Evolutionary conservation across 2,329 filamentous ascomycete genomes (phyloP).

Genomic region (Aspergillus terreus): DNA sequence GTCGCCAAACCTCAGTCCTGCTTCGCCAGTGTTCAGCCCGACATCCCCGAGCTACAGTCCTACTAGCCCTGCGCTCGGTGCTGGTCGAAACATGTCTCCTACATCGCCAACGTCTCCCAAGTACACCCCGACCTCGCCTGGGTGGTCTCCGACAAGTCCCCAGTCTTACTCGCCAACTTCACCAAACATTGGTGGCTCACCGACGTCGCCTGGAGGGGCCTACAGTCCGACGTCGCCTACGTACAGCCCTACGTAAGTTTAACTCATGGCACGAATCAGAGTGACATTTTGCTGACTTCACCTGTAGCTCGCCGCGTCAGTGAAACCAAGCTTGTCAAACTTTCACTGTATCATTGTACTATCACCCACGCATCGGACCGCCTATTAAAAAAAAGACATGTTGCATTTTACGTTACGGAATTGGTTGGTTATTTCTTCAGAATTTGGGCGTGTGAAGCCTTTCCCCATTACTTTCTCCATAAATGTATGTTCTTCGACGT

Average conservation of each 20-base stretch:
- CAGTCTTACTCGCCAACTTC: constrained; percentile 50
- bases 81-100: constrained; percentile 39
- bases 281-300: constrained; percentile 11
- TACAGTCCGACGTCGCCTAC: constrained; percentile 44
- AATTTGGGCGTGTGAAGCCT: constrained; percentile 28
- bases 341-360: constrained; percentile 35
- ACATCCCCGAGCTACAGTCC: constrained; percentile 59
- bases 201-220: constrained; percentile 39
- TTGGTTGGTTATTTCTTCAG: constrained; percentile 37
- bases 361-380: constrained; percentile 28
- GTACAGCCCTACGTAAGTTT: constrained; percentile 41
- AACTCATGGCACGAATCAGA: not conserved
- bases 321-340: constrained; percentile 25
- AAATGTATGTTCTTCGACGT: constrained; percentile 33
- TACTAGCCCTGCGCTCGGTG: constrained; percentile 47
- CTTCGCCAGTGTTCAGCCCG: constrained; percentile 51
- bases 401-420: constrained; percentile 33
- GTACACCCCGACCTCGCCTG: constrained; percentile 56
- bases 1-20: constrained; percentile 54
- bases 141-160: constrained; percentile 46
- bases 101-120: constrained; percentile 50
- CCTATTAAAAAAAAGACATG: constrained; percentile 30
- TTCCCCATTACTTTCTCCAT: constrained; percentile 13
- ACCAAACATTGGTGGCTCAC: constrained; percentile 45
- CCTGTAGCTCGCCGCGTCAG: constrained; percentile 39